Evolutionary conservation across 371 early-diverging fungal species (phyloP).

Genomic region (Actinomucor elegans): DNA sequence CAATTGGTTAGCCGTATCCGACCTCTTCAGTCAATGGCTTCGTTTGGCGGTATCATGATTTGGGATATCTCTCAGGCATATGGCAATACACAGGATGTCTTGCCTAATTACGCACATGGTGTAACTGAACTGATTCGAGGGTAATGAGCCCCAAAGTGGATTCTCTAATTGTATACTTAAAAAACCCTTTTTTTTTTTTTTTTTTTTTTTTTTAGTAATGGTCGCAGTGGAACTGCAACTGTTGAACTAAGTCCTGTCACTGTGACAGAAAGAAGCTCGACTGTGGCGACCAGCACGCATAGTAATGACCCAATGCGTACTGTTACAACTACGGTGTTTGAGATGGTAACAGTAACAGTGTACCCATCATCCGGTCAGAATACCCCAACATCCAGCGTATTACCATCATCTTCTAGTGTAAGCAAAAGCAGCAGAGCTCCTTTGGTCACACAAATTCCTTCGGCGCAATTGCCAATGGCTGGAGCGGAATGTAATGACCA

Average conservation of each 20-base stretch:
- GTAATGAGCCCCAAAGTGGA: no score
- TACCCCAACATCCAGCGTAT: not conserved
- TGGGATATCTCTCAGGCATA: conserved; percentile 60
- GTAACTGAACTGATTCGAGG: conserved; percentile 11
- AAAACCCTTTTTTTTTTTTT: no score
- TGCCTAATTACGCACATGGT: conserved; percentile 25
- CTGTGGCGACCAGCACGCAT: no score
- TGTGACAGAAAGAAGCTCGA: not conserved
- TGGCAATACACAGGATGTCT: conserved; percentile 31
- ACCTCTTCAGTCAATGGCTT: conserved; percentile 29
- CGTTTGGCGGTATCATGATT: conserved; percentile 69
- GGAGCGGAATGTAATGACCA: not conserved
- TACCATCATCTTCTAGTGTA: no score
- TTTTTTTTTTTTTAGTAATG: no score
- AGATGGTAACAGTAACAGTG: no score
- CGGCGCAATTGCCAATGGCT: not conserved
- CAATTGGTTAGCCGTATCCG: conserved; percentile 24
- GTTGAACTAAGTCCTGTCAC: not conserved
- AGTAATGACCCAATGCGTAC: no score
- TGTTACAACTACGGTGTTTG: no score
- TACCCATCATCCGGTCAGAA: not conserved
- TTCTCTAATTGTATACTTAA: no score
- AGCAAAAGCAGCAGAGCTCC: no score
- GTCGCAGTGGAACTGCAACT: not conserved
- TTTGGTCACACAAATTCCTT: not conserved